Base-by-base conservation (phyloP, 2,329 filamentous ascomycete genomes). In the Colletotrichum magnum region DNA sequence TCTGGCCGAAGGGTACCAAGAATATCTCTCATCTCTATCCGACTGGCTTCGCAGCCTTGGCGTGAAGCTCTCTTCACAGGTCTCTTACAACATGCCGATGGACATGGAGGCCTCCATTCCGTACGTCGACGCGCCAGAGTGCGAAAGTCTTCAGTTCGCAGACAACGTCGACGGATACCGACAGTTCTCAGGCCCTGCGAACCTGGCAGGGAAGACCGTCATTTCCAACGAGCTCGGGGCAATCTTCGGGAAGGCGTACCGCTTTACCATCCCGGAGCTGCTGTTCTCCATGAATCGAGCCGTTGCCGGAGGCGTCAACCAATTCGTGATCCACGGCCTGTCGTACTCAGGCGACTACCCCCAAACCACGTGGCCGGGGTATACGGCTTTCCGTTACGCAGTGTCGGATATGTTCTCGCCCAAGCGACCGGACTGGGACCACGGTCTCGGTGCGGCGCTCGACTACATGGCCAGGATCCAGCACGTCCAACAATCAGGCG, bases 321-420 rank as follows among this genome's bases (percentile, higher is more conserved):
- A 82, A 50, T 73, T 82, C 45, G 78, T 86, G 5, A 72, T 86
- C 7, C 85, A 87, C 67, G 84, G 84, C 0, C 76, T 76, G 53
- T 73, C 82, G 0, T 84, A 82, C 58, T 77, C 78, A 0, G 81
- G 80, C 2, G 71, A 79, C 5, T 86, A 86, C 61, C 73, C 73
- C 0, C 80, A 82, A 57, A 86, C 85, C 0, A 86, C 85, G 0
- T 87, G 85, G 84, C 85, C 85, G 0, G 82, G 81, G 0, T 84
- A 79, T 59, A 81, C 80, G 0, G 77, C 83, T 0, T 86, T 86
- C 65, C 66, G 60, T 6, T 86, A 83, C 68, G 48, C 75, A 0
- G 85, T 81, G 62, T 78, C 79, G 0, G 81, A 83, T n/a, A 78
- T 81, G 74, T 79, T 81, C 66, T 76, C 76, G 5, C 75, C 73